Conservation (phyloP, 805 yeast species). For the Hyphopichia homilentoma region DNA sequence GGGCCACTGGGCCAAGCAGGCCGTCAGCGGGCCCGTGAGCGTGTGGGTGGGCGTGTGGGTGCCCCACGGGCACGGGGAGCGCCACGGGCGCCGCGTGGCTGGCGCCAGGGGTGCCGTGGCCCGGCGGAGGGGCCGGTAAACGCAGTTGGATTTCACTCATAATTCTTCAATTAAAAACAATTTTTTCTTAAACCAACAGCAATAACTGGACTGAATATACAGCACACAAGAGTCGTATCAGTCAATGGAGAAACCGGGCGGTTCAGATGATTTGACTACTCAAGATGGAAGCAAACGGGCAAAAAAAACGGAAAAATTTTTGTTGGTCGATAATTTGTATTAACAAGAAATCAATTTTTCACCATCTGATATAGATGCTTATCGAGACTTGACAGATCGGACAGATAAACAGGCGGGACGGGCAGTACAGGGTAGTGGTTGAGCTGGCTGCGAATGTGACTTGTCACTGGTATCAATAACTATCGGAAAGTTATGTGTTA, state of each 20-base stretch:
- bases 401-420: too few relatives aligned
- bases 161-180: not conserved
- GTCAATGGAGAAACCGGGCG: constrained; percentile 4
- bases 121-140: constrained; percentile 8
- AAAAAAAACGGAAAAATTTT: not conserved
- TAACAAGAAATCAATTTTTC: too few relatives aligned
- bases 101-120: constrained; percentile 3
- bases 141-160: constrained; percentile 17
- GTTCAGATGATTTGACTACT: not conserved
- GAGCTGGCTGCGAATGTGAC: too few relatives aligned
- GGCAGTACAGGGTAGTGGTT: too few relatives aligned
- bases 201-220: not conserved
- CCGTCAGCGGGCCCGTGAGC: not conserved
- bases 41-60: not conserved
- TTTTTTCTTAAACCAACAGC: not conserved
- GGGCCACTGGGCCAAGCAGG: not conserved
- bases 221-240: not conserved
- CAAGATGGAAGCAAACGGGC: not conserved
- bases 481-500: too few relatives aligned
- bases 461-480: too few relatives aligned
- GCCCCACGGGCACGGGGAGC: not conserved
- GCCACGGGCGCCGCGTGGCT: not conserved
- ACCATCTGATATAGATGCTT: too few relatives aligned
- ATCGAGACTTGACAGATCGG: too few relatives aligned
- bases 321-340: too few relatives aligned